Evolutionary conservation across 345 rosid genomes (phyloP).

Genomic region (Euphorbia lathyris): DNA sequence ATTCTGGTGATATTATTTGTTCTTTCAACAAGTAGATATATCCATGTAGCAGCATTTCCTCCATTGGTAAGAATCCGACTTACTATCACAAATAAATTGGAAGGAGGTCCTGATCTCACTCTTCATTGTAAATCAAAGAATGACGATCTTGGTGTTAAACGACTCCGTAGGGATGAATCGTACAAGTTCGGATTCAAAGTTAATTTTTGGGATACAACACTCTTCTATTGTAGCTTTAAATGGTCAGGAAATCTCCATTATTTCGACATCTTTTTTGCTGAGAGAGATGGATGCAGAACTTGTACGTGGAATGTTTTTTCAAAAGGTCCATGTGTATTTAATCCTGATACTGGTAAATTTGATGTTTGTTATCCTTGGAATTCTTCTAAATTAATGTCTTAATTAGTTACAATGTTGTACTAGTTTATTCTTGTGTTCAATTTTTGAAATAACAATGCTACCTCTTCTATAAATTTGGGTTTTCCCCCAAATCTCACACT

Average conservation of each 20-base stretch:
- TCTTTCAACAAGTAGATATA: background rate
- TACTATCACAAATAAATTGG: conserved; percentile 12
- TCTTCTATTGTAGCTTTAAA: conserved; percentile 9
- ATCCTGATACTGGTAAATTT: too few relatives aligned
- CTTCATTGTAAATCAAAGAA: conserved; percentile 21
- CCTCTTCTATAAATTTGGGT: too few relatives aligned
- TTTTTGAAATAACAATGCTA: too few relatives aligned
- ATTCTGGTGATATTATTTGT: background rate
- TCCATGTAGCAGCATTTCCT: too few relatives aligned
- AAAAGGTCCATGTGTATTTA: background rate
- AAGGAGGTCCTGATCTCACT: background rate
- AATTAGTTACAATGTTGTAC: too few relatives aligned
- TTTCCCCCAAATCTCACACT: too few relatives aligned
- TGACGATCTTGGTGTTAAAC: conserved; percentile 12
- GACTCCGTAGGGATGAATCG: background rate
- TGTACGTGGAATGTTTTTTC: background rate
- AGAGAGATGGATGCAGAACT: too few relatives aligned
- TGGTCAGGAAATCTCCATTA: background rate
- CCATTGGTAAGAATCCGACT: too few relatives aligned
- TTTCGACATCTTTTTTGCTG: background rate
- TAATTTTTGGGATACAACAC: conserved; percentile 9
- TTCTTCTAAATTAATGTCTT: too few relatives aligned
- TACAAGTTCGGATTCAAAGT: conserved; percentile 19
- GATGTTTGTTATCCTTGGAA: too few relatives aligned
- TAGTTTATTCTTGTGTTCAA: too few relatives aligned